Evolutionary conservation across 1,284 basidiomycete species (phyloP).

Genomic region (Malassezia vespertilionis): DNA sequence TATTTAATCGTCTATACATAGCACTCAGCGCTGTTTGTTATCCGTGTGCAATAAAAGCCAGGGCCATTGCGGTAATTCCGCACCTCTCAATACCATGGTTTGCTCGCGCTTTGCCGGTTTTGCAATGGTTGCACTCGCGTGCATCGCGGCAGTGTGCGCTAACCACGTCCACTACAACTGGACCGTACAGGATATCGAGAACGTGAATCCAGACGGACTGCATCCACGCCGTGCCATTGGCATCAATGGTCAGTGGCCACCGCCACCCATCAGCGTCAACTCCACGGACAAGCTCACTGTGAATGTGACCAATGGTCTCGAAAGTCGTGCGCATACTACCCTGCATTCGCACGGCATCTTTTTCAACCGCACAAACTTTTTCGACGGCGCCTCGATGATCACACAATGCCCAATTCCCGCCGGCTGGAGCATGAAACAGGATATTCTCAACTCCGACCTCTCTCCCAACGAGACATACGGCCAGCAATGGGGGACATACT

Average conservation of each 20-base stretch:
- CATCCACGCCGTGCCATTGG: slow-evolving; percentile 19
- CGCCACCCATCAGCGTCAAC: slow-evolving; percentile 18
- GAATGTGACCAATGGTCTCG: slow-evolving; percentile 18
- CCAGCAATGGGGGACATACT: slow-evolving; percentile 64
- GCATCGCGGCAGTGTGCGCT: too few species aligned
- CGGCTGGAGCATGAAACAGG: slow-evolving; percentile 63
- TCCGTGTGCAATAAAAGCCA: too few species aligned
- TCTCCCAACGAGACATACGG: slow-evolving; percentile 49
- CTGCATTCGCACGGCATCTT: slow-evolving; percentile 63
- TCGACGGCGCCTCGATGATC: slow-evolving; percentile 72
- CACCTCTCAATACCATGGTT: too few species aligned
- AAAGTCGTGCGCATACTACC: slow-evolving; percentile 16
- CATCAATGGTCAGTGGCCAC: slow-evolving; percentile 12
- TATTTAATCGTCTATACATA: too few species aligned
- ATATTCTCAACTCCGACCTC: slow-evolving; percentile 60
- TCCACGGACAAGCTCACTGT: slow-evolving; percentile 19
- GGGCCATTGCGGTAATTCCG: too few species aligned
- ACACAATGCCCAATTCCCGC: slow-evolving; percentile 81
- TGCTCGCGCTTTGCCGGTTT: too few species aligned
- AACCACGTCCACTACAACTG: slow-evolving; percentile 50
- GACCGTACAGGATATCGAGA: slow-evolving; percentile 56
- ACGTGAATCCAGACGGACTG: slow-evolving; percentile 40
- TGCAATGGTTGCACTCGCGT: too few species aligned
- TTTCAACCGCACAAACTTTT: slow-evolving; percentile 61
- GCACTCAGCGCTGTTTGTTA: too few species aligned